Evolutionary conservation across 331 rosid species (phyloP).

Genomic region (Telfairia occidentalis): DNA sequence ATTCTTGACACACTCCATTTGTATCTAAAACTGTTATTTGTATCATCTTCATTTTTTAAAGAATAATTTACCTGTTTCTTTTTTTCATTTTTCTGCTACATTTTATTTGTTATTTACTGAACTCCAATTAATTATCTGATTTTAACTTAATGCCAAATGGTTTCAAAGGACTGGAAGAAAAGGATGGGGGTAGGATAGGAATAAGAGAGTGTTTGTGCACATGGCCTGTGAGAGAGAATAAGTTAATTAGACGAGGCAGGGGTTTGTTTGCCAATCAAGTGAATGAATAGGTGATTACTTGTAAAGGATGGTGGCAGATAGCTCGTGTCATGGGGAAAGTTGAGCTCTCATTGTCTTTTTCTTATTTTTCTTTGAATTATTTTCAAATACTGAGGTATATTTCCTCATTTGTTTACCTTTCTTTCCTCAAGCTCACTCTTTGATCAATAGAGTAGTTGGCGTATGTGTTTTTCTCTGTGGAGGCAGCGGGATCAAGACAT

Average conservation of each 20-base stretch:
- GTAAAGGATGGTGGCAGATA: not conserved
- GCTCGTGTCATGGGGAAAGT: not conserved
- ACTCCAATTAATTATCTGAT: not conserved
- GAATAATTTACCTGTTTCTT: not conserved
- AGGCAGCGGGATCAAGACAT: not conserved
- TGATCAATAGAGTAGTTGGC: not conserved
- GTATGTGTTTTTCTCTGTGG: not conserved
- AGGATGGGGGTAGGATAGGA: not conserved
- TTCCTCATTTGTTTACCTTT: not conserved
- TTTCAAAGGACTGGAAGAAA: not conserved
- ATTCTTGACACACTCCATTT: not conserved
- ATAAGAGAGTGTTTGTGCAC: not conserved
- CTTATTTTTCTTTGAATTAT: not conserved
- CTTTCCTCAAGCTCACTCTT: not conserved
- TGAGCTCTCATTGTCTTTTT: not conserved
- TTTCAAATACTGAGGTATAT: not conserved
- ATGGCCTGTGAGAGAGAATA: not conserved
- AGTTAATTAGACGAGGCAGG: not conserved
- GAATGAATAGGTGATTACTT: not conserved
- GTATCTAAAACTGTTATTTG: constrained; percentile 1
- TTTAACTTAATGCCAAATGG: not conserved
- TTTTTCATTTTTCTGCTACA: not conserved
- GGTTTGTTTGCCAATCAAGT: not conserved
- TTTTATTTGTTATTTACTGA: not conserved
- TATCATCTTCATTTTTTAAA: not conserved